Evolutionary conservation across 306 rosid genomes (phyloP), one percentile per base, ranked within the genome.

Genomic region (Prunus mume): DNA sequence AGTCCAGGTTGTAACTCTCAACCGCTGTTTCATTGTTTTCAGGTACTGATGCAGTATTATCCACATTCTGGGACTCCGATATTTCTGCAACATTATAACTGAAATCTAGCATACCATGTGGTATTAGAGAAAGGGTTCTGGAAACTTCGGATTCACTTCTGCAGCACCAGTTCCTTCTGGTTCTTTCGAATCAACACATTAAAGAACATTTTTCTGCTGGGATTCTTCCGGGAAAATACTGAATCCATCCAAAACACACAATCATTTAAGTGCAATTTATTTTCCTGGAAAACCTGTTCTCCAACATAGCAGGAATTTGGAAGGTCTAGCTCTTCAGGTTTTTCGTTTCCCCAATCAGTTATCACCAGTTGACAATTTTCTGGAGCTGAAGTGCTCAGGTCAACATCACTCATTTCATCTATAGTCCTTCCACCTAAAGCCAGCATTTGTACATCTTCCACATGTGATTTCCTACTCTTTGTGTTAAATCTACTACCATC

Each of bases 351-450:
- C 6, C 43, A 38, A 1, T 38, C 43, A 38, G 43, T 38, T 38
- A 38, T 7, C 43, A 38, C 43, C 43, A 38, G 9, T 38, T 38
- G 43, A 38, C 0, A 38, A 38, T 38, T 38, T 38, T 38, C 13
- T 78, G 49, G 67, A 79, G 85, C 64, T 65, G 83, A 75, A 73
- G 75, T 64, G 65, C 75, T 78, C 72, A 34, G 77, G 43, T 67
- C 43, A 67, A 56, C 68, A 68, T 79, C 78, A 22, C 41, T 77
- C 84, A 82, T 74, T 76, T 62, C 58, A 70, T 52, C 60, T 63
- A 80, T 28, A 64, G 71, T 32, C 74, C 43, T 38, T 38, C 43
- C 43, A 1, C 43, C 2, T 38, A 38, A 38, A 38, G 43, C 9
- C 43, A 38, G 43, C 43, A 38, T 38, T 38, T 38, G 9, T 6